Conservation (phyloP, 1,284 basidiomycete genomes). For the Xerocomus amazonicus region DNA sequence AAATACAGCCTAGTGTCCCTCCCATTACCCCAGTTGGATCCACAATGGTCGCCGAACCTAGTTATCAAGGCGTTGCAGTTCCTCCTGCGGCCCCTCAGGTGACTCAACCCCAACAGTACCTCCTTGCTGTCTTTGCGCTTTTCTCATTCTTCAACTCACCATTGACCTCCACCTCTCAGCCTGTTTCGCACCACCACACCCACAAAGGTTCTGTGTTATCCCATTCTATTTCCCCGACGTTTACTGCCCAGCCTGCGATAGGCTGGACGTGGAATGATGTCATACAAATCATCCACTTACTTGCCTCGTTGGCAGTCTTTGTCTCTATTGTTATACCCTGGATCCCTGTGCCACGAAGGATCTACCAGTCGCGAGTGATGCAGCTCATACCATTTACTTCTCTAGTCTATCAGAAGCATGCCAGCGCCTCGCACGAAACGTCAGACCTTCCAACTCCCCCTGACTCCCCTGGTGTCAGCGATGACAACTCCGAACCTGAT, state of each 20-base stretch:
- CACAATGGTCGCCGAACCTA: slow-evolving; percentile 12
- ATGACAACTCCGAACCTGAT: slow-evolving; percentile 26
- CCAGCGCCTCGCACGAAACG: slow-evolving; percentile 3
- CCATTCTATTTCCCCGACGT: slow-evolving; percentile 14
- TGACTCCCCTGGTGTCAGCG: slow-evolving; percentile 22
- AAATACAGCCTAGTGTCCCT: slow-evolving; percentile 38
- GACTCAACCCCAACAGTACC: slow-evolving; percentile 52
- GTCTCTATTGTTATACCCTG: slow-evolving; percentile 52
- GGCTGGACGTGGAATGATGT: slow-evolving; percentile 48
- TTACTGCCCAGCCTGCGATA: slow-evolving; percentile 7
- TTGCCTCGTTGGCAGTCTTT: slow-evolving; percentile 60
- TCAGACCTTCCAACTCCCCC: slow-evolving; percentile 24
- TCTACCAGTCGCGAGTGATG: slow-evolving; percentile 18
- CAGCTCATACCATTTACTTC: slow-evolving; percentile 26
- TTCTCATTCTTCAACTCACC: slow-evolving; percentile 78
- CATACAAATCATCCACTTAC: slow-evolving; percentile 56
- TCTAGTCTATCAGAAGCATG: slow-evolving; percentile 6
- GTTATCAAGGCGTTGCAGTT: slow-evolving; percentile 11
- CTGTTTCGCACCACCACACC: slow-evolving; percentile 33
- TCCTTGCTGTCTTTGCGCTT: slow-evolving; percentile 70
- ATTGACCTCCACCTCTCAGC: slow-evolving; percentile 41
- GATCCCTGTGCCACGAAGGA: slow-evolving; percentile 35
- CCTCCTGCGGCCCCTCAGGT: slow-evolving; percentile 14
- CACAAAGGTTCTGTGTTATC: slow-evolving; percentile 41
- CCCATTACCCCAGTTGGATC: slow-evolving; percentile 19